Percentiles rank a stretch among this genome's conserved stretches.
Conservation (phyloP, 371 early-diverging fungal genomes). For the Mortierella polycephala region DNA sequence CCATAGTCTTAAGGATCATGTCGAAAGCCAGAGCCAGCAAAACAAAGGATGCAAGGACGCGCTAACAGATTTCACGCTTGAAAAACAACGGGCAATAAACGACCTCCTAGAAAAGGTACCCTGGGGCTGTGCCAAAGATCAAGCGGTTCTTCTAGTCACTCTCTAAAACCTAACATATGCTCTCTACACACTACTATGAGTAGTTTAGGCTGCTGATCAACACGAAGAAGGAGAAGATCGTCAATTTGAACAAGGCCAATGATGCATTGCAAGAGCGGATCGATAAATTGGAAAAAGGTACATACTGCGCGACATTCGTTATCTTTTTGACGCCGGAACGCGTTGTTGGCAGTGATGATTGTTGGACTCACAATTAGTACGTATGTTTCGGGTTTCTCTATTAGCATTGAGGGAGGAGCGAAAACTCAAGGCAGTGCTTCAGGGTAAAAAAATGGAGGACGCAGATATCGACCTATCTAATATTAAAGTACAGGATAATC, state of each 20-base stretch:
- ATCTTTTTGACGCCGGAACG: not conserved
- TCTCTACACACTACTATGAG: not conserved
- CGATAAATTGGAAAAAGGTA: slow-evolving; percentile 26
- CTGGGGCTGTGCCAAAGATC: not conserved
- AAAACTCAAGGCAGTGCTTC: slow-evolving; percentile 3
- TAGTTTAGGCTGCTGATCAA: slow-evolving; percentile 41
- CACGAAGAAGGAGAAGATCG: slow-evolving; percentile 38
- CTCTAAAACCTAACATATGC: not conserved
- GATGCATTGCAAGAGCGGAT: slow-evolving; percentile 10
- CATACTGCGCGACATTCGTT: not conserved
- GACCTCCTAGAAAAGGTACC: slow-evolving; percentile 48
- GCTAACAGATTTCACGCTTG: slow-evolving; percentile 17
- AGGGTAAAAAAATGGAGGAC: slow-evolving; percentile 14
- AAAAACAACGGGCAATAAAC: slow-evolving; percentile 13
- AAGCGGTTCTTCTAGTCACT: not conserved
- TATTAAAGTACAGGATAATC: slow-evolving; percentile 16
- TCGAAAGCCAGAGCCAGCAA: slow-evolving; percentile 13
- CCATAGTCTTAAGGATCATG: slow-evolving; percentile 15
- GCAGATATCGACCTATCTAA: slow-evolving; percentile 10
- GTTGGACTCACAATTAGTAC: not conserved
- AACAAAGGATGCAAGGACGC: slow-evolving; percentile 23
- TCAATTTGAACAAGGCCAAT: slow-evolving; percentile 7
- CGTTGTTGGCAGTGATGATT: not conserved
- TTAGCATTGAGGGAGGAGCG: slow-evolving; percentile 36
- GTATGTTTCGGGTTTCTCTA: not conserved